These are phyloP conservation scores for Sporothrix euskadiensis DNA, from an alignment of 2,329 filamentous ascomycete species.

Conservation along the genomic window DNA sequence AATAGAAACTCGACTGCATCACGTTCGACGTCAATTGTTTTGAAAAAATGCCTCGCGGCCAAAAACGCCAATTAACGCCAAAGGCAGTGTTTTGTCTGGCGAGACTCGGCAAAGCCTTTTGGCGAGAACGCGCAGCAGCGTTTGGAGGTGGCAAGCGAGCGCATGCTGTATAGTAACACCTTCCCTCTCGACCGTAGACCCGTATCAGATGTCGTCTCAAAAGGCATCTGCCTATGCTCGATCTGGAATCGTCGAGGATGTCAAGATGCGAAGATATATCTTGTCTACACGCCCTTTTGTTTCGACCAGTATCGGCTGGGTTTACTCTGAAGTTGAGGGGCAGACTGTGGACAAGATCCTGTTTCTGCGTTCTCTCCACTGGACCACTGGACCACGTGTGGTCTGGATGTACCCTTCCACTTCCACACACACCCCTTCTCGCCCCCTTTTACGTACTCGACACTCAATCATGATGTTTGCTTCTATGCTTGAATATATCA, in stretches of 20 bases:
- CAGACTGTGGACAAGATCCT: neutral
- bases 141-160: neutral
- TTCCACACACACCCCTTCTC: neutral
- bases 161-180: neutral
- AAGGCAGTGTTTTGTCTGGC: neutral
- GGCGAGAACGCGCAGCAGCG: neutral
- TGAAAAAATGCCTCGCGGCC: neutral
- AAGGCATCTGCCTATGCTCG: neutral
- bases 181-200: neutral
- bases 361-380: neutral
- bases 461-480: neutral
- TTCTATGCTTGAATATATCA: neutral
- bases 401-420: neutral
- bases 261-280: too few relatives aligned
- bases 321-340: neutral
- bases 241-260: neutral
- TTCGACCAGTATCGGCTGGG: conserved; percentile 1
- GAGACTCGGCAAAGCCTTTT: neutral
- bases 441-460: neutral
- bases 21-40: neutral
- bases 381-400: neutral
- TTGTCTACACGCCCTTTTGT: neutral
- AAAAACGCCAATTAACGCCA: conserved; percentile 5
- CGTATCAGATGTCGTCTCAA: conserved; percentile 7
- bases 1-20: neutral